Base-by-base conservation (phyloP, 805 yeast species). In the Candida silvatica region DNA sequence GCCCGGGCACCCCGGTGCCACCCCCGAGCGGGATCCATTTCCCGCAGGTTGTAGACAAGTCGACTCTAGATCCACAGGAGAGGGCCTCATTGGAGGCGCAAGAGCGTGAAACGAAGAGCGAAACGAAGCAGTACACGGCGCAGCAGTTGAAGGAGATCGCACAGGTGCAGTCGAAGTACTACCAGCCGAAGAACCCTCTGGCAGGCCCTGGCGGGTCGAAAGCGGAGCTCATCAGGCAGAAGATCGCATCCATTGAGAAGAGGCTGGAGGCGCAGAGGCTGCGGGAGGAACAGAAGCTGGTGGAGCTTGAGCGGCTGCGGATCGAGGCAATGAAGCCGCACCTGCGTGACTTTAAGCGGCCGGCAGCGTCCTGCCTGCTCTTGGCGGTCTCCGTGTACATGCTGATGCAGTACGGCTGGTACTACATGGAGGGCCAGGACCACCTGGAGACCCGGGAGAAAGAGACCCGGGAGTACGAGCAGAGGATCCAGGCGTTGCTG, bases 381-480 rank as follows among this genome's bases (percentile, higher is more conserved):
- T 36, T 58, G 9, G 60, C 58, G 1, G 49, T 58, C 17, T 47
- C 56, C 1, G 48, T 57, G 6, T 61, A 59, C 37, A 42, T 56
- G 29, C 29, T 47, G 5, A 38, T 57, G 7, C 62, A 59, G 31
- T 59, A 55, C 37, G 20, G 39, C 11, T 60, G 64, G 62, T 48
- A 46, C 36, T 37, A 42, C 29, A 37, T 61, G 18, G 59, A 56
- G 23, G 54, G 48, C 19, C 60, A 56, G 35, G 55, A 51, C 20
- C 44, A 45, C 28, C 36, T 58, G 20, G 29, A 40, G 11, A 40
- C 36, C 1, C 45, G 49, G 45, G 52, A 54, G 35, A 22, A 29
- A 9, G 31, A 40, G 30, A 50, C 58, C 17, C 25, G 44, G 11
- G 36, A 24, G 23, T 40, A 52, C 29, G 62, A 58, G 29, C 7